These are phyloP conservation scores for Schoenoplectus triqueter DNA, from an alignment of 202 grass and related monocot genomes.

Conservation along the genomic window DNA sequence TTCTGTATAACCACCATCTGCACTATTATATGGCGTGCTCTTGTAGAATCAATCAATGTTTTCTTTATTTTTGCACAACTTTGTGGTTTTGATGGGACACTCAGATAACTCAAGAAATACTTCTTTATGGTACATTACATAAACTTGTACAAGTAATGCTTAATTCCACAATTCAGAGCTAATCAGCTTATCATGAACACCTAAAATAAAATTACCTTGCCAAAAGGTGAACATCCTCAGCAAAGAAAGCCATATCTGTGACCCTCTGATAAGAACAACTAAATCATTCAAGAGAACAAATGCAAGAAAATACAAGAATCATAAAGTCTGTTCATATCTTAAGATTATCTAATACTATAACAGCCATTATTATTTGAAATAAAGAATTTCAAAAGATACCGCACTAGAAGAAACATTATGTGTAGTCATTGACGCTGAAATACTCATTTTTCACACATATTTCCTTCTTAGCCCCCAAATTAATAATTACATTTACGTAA, in stretches of 20 bases:
- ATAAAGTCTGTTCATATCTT: not conserved
- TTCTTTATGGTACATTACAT: not conserved
- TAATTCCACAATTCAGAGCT: not conserved
- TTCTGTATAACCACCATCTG: not conserved
- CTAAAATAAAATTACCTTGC: slow-evolving; percentile 62
- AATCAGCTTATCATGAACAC: not conserved
- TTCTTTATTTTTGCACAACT: not conserved
- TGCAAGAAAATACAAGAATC: slow-evolving; percentile 28
- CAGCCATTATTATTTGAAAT: not conserved
- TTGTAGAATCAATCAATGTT: not conserved
- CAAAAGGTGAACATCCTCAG: slow-evolving; percentile 89
- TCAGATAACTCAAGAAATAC: slow-evolving; percentile 9
- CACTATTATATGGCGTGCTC: not conserved
- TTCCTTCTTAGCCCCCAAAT: not conserved
- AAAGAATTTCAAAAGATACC: slow-evolving; percentile 2
- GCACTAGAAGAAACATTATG: not conserved
- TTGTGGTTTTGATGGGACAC: not conserved
- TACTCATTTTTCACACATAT: not conserved
- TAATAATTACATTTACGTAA: not conserved
- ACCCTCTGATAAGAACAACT: slow-evolving; percentile 69
- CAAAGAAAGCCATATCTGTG: slow-evolving; percentile 97
- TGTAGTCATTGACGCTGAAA: not conserved
- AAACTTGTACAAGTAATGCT: not conserved
- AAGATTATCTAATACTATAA: not conserved
- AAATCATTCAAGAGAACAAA: slow-evolving; percentile 39